Evolutionary conservation across 2,329 filamentous ascomycete genomes (phyloP).

Genomic region (Fusarium nelsonii): DNA sequence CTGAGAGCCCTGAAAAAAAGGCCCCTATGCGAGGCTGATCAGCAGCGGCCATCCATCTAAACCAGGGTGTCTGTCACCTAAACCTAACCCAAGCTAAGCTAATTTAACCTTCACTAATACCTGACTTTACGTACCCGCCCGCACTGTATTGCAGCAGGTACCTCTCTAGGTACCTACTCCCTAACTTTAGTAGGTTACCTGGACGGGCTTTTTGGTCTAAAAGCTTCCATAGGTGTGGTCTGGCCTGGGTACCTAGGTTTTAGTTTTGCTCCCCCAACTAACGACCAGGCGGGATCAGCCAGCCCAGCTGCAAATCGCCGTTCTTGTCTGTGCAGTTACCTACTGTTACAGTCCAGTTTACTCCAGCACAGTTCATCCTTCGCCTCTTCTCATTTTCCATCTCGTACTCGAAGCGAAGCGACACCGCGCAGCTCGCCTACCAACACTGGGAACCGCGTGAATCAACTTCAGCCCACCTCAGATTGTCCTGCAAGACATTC

Average conservation of each 20-base stretch:
- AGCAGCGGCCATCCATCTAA: constrained; percentile 38
- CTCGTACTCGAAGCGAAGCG: constrained; percentile 17
- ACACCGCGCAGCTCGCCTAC: constrained; percentile 30
- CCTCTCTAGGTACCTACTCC: background rate
- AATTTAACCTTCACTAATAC: background rate
- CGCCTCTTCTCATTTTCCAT: constrained; percentile 11
- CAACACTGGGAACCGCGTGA: constrained; percentile 28
- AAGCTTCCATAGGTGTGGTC: constrained; percentile 15
- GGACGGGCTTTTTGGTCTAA: constrained; percentile 12
- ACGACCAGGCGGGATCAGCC: constrained; percentile 14
- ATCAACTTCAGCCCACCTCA: constrained; percentile 6
- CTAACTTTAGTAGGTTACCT: background rate
- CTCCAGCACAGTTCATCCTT: constrained; percentile 16
- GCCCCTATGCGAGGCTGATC: constrained; percentile 50
- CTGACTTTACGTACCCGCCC: background rate
- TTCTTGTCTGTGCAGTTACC: constrained; percentile 30
- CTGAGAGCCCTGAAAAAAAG: constrained; percentile 30
- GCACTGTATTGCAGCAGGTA: background rate
- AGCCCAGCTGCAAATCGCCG: constrained; percentile 30
- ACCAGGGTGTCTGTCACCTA: constrained; percentile 46
- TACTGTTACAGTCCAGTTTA: constrained; percentile 7
- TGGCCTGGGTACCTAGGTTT: background rate
- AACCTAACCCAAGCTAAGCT: constrained; percentile 11
- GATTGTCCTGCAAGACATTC: constrained; percentile 22
- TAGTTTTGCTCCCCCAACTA: constrained; percentile 10